Conservation (phyloP, 2,329 filamentous ascomycete genomes). For the Calonectria ilicicola region DNA sequence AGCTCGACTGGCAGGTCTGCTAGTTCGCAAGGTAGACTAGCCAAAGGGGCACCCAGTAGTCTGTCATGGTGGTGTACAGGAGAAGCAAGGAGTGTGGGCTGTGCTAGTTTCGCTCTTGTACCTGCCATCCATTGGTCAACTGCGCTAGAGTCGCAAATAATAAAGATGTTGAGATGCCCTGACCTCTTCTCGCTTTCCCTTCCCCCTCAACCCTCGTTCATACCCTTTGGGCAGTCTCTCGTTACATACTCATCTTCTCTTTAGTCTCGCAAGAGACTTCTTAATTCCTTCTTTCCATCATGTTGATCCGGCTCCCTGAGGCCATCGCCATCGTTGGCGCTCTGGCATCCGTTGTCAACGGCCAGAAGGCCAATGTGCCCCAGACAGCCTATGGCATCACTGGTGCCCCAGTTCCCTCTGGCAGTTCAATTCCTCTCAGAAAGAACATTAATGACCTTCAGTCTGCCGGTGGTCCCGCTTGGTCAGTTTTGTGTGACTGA, state of each 20-base stretch:
- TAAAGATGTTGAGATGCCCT: constrained; percentile 3
- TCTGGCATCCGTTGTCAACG: not conserved
- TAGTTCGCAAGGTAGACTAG: not conserved
- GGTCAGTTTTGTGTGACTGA: not conserved
- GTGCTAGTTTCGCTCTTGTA: not conserved
- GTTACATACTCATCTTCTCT: not conserved
- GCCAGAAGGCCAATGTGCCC: not conserved
- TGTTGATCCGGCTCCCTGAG: constrained; percentile 1
- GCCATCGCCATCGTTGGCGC: not conserved
- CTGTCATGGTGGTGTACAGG: not conserved
- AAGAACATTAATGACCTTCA: constrained; percentile 24
- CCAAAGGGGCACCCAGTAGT: not conserved
- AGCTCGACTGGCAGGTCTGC: constrained; percentile 1
- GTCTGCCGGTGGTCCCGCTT: constrained; percentile 12
- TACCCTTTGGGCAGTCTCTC: not conserved
- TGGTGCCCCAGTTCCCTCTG: constrained; percentile 79
- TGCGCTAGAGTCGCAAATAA: not conserved
- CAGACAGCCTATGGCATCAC: constrained; percentile 76
- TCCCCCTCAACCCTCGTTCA: constrained; percentile 3
- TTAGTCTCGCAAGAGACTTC: not conserved
- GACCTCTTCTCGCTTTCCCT: not conserved
- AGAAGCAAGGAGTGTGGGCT: not conserved
- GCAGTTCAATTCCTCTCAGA: constrained; percentile 44
- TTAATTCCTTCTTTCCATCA: not conserved
- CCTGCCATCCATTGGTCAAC: not conserved